Base-by-base conservation (phyloP, 2,329 filamentous ascomycete species). In the Coniochaeta ligniaria region DNA sequence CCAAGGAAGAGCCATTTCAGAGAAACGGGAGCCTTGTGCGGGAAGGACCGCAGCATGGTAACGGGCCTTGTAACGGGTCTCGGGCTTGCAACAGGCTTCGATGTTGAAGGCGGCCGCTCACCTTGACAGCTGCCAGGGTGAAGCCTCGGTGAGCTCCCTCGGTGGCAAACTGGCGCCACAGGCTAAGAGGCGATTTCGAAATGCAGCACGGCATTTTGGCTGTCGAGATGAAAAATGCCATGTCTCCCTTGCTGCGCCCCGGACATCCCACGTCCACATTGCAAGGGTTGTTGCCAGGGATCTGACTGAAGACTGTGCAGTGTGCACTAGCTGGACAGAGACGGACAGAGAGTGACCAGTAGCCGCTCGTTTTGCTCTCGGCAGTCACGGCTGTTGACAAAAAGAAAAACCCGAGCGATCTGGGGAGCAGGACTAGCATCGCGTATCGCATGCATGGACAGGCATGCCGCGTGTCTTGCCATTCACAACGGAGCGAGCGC, bases 41-140 rank as follows among this genome's bases (percentile, higher is more conserved):
- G 47, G 22, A 52, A 52, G 47, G 47, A 52, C 47, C 47, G 47
- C 47, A 52, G 47, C 24, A 26, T 31, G 16, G 47, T 17, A 28
- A 52, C 47, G 47, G 47, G 22, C 47, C 47, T 17, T 52, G 47
- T 31, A 26, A 52, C 47, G 2, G 47, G 47, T 17, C 43, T 47
- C 5, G 14, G 12, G 22, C 14, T 31, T 17, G 47, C 47, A 52
- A 52, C 47, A 52, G 47, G 47, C 47, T 52, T 28, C 47, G 24
- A 52, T 24, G 24, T 52, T 52, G 47, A 28, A 28, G 6, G 47
- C 26, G 16, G 47, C 14, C 16, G 47, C 47, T 57, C 54, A 57
- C 54, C 54, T 57, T 57, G 31, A 57, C 54, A 57, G 31, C 54
- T 36, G n/a, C n/a, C 28, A 14, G 35, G 54, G 54, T 35, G n/a